Conservation (phyloP, 1,284 basidiomycete species). For the Naganishia sp. region DNA sequence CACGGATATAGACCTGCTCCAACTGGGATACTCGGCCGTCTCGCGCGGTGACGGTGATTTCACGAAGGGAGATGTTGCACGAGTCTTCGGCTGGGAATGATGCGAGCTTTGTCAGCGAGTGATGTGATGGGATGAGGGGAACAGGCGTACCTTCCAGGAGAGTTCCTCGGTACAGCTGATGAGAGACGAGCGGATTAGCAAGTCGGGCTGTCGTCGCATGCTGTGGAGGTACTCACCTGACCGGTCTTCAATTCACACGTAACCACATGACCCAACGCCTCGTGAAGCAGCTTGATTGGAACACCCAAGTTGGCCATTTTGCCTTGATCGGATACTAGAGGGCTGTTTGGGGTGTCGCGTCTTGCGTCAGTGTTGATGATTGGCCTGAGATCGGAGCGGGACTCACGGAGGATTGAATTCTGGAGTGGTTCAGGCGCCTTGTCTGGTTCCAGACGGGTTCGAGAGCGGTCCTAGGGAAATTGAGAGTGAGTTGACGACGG, state of each 20-base stretch:
- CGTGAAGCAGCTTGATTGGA: slow-evolving; percentile 87
- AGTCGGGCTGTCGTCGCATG: not conserved
- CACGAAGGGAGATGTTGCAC: slow-evolving; percentile 92
- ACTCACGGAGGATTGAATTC: no score
- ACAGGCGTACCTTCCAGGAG: slow-evolving; percentile 76
- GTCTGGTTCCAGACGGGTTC: no score
- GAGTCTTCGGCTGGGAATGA: slow-evolving; percentile 85
- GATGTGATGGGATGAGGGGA: slow-evolving; percentile 4
- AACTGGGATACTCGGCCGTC: slow-evolving; percentile 99
- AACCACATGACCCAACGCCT: slow-evolving; percentile 92
- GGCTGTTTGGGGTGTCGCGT: not conserved
- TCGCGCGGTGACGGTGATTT: slow-evolving; percentile 95
- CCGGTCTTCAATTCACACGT: slow-evolving; percentile 98
- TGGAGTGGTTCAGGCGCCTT: no score
- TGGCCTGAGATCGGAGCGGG: no score
- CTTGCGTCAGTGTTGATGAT: not conserved
- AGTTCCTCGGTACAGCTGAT: slow-evolving; percentile 91
- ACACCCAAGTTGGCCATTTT: slow-evolving; percentile 69
- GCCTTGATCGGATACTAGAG: not conserved
- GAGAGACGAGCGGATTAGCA: not conserved
- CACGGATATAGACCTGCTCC: slow-evolving; percentile 98
- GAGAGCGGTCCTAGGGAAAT: no score
- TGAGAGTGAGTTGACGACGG: no score
- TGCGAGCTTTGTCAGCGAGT: slow-evolving; percentile 18
- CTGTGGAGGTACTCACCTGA: slow-evolving; percentile 43